These are phyloP conservation scores for Exophiala spinifera DNA, from an alignment of 2,329 filamentous ascomycete species.

Conservation along the genomic window DNA sequence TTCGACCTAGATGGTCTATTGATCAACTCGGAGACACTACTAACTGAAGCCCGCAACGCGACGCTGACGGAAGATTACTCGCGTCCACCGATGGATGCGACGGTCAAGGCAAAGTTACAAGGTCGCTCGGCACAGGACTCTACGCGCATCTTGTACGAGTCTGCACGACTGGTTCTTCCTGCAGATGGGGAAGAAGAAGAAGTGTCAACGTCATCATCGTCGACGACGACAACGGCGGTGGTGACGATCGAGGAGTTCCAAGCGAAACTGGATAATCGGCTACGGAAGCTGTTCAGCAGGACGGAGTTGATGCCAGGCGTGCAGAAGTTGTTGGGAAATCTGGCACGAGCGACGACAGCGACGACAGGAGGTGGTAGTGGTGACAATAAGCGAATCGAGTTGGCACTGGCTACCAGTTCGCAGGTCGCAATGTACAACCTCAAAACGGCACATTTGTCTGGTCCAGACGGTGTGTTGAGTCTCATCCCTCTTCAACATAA, in stretches of 20 bases:
- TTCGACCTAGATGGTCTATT: background rate
- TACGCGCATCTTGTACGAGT: background rate
- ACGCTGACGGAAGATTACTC: background rate
- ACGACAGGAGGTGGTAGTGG: too few species aligned
- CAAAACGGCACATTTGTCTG: background rate
- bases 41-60: background rate
- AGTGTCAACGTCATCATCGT: too few species aligned
- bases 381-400: background rate
- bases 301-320: background rate
- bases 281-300: background rate
- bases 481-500: background rate
- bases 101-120: background rate
- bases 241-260: background rate
- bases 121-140: background rate
- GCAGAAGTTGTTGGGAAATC: background rate
- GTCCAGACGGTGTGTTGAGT: background rate
- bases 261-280: background rate
- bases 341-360: background rate
- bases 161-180: background rate
- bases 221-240: too few species aligned
- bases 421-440: background rate
- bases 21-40: background rate
- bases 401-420: conserved; percentile 1
- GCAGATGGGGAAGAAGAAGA: too few species aligned
- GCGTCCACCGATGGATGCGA: background rate